Conservation (phyloP, 768 basidiomycete genomes). For the Lactarius hatsudake region DNA sequence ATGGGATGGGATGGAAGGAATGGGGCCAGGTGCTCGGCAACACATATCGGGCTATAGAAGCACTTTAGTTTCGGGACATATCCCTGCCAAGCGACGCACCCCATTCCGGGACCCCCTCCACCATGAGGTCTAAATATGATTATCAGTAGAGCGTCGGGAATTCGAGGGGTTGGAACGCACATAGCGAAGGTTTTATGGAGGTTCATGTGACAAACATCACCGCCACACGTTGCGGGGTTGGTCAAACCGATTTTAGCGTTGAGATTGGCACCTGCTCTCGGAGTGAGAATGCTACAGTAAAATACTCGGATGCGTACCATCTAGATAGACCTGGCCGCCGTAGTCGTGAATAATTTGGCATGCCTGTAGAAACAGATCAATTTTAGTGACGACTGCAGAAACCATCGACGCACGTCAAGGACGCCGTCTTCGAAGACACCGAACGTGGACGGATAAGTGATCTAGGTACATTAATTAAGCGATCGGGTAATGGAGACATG, state of each 20-base stretch:
- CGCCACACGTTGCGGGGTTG: constrained; percentile 91
- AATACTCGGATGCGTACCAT: constrained; percentile 46
- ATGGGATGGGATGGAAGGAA: constrained; percentile 91
- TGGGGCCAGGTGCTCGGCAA: constrained; percentile 87
- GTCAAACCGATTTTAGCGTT: constrained; percentile 94
- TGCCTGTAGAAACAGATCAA: constrained; percentile 47
- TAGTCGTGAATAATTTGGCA: constrained; percentile 92
- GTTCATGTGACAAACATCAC: constrained; percentile 98
- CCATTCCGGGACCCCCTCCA: constrained; percentile 95
- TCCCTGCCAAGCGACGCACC: constrained; percentile 44
- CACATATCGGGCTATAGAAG: constrained; percentile 76
- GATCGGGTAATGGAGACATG: constrained; percentile 23
- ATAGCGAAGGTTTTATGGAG: constrained; percentile 98
- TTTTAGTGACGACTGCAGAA: background rate
- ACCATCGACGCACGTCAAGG: constrained; percentile 48
- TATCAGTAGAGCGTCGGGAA: background rate
- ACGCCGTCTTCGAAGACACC: constrained; percentile 97
- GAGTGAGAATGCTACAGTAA: background rate
- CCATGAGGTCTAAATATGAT: constrained; percentile 74
- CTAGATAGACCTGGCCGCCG: constrained; percentile 97
- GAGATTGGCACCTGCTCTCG: constrained; percentile 69
- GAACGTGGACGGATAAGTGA: constrained; percentile 96
- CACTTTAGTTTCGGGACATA: constrained; percentile 10
- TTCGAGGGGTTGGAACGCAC: constrained; percentile 41
- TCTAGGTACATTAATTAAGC: constrained; percentile 43